Base-by-base conservation (phyloP, 257 asterid genomes). In the Euphrasia confusa region DNA sequence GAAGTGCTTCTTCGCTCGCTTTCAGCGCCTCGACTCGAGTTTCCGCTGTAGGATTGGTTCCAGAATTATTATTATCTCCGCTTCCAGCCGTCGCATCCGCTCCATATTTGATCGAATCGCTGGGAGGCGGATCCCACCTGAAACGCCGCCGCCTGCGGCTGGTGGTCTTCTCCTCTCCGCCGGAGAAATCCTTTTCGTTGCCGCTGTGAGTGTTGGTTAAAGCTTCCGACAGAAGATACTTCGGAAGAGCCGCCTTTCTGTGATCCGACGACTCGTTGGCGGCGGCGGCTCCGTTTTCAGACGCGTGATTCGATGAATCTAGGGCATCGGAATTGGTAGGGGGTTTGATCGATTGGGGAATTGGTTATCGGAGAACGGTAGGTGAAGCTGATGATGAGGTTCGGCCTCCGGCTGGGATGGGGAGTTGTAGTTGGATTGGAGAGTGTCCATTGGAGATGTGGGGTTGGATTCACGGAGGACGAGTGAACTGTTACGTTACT, bases 141-240 rank as follows among this genome's bases (percentile, higher is more conserved):
- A 24, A 30, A 30, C 61, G 61, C 11, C 61, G 45, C 13, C 61
- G 42, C 61, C 61, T 57, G 1, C 61, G 61, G 44, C 44, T 57
- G 44, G 24, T 28, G 44, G 61, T 57, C 17, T 57, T 45, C 45
- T 57, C 61, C 26, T 57, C 61, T 13, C 61, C 61, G 10, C 61
- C 61, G 61, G 61, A 57, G 18, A 57, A 57, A 28, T 57, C 61
- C 11, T 57, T 32, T 44, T 88, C 96, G 66, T 87, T 74, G 39
- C 95, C 89, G 74, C 97, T 83, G 68, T 77, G n/a, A n/a, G n/a
- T n/a, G n/a, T n/a, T 84, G 18, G 94, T 78, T 67, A 84, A 49
- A 4, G 83, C 94, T 28, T 77, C 96, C 35, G 94, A 88, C 39
- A 88, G 50, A 52, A 85, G 59, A 15, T 83, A 82, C 75, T 72